Evolutionary conservation across 176 grass and related monocot genomes (phyloP).

Genomic region (Juncus inflexus): DNA sequence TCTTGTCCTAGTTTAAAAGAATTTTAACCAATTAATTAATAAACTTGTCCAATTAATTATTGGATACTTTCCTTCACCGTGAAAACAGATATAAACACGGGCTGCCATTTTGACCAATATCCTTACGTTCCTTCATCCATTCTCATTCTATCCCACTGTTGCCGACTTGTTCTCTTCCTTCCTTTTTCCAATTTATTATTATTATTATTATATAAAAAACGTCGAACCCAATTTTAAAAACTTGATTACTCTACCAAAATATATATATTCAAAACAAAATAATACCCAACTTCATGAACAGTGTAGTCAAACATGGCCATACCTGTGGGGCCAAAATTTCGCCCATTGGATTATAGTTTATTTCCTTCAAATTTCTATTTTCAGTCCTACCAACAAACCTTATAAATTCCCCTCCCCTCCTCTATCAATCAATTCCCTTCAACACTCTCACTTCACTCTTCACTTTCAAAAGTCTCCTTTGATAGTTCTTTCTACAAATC

Average conservation of each 20-base stretch:
- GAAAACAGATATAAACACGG: constrained; percentile 29
- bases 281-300: constrained; percentile 10
- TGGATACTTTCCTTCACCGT: constrained; percentile 22
- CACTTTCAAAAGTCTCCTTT: background rate
- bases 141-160: background rate
- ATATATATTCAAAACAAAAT: background rate
- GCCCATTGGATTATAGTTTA: background rate
- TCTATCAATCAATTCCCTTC: background rate
- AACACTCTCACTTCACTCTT: background rate
- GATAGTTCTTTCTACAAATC: background rate
- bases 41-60: background rate
- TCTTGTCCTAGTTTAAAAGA: background rate
- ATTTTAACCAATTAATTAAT: background rate
- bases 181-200: too few relatives aligned
- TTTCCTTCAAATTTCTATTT: background rate
- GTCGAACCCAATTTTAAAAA: background rate
- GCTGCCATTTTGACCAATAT: constrained; percentile 7
- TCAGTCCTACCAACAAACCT: background rate
- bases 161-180: too few relatives aligned
- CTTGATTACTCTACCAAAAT: background rate
- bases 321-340: constrained; percentile 2
- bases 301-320: constrained; percentile 13
- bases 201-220: background rate
- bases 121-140: background rate
- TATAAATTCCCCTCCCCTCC: constrained; percentile 14